Conservation (phyloP, 1,284 basidiomycete species). For the Pisolithus thermaeus region DNA sequence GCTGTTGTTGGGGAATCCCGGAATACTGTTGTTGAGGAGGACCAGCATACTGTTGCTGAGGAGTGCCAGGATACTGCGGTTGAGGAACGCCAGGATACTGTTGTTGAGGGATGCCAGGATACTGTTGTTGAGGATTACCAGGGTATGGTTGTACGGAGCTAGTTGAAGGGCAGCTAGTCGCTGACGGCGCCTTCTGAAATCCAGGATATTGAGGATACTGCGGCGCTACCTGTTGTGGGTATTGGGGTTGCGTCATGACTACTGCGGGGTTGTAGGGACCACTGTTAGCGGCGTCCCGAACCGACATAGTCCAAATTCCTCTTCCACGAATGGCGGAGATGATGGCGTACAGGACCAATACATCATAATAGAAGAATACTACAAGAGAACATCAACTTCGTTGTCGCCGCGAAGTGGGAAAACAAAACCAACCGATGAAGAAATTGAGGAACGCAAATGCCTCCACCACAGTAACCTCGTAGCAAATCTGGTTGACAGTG, state of each 20-base stretch:
- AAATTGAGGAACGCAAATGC: conserved; percentile 19
- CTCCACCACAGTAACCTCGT: conserved; percentile 14
- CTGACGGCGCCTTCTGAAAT: neutral
- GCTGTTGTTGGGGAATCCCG: too few species aligned
- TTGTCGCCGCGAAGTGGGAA: neutral
- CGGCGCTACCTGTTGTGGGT: neutral
- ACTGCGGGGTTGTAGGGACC: neutral
- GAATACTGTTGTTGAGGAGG: too few species aligned
- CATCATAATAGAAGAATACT: conserved; percentile 22
- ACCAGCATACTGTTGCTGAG: too few species aligned
- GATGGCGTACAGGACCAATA: conserved; percentile 19
- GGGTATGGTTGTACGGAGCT: conserved; percentile 1
- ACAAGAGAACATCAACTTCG: neutral
- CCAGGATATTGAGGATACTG: conserved; percentile 6
- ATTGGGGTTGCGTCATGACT: conserved; percentile 9
- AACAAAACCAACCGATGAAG: conserved; percentile 16
- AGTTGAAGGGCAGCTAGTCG: conserved; percentile 1
- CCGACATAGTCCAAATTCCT: conserved; percentile 20
- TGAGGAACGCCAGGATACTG: too few species aligned
- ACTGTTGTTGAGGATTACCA: conserved; percentile 1
- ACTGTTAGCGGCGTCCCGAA: conserved; percentile 13
- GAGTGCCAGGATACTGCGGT: too few species aligned
- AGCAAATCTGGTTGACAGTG: conserved; percentile 8
- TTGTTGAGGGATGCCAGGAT: neutral
- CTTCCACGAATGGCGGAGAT: conserved; percentile 18